Conservation (phyloP, 2,329 filamentous ascomycete genomes). For the Penicillium sp. region DNA sequence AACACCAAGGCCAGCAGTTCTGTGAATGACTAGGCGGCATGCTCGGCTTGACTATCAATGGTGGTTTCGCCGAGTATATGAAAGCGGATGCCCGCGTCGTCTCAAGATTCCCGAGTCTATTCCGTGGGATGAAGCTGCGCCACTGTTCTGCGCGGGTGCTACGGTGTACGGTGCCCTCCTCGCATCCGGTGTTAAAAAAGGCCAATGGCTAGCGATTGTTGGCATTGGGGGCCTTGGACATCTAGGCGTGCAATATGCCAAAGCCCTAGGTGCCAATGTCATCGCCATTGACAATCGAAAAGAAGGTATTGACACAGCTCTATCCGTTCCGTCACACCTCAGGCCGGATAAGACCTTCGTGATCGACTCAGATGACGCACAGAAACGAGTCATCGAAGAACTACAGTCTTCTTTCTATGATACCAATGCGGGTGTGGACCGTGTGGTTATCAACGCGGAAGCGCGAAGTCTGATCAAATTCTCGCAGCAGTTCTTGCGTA, state of each 20-base stretch:
- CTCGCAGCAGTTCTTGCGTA: slow-evolving; percentile 10
- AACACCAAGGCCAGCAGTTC: slow-evolving; percentile 21
- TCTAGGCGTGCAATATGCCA: slow-evolving; percentile 35
- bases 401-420: slow-evolving; percentile 13
- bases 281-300: slow-evolving; percentile 18
- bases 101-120: slow-evolving; percentile 24
- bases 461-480: slow-evolving; percentile 5
- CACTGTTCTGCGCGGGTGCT: slow-evolving; percentile 37
- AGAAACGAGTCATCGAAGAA: slow-evolving; percentile 9
- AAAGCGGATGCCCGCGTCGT: slow-evolving; percentile 32
- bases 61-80: slow-evolving; percentile 40
- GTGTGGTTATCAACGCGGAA: slow-evolving; percentile 10
- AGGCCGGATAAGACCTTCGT: slow-evolving; percentile 10
- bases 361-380: slow-evolving; percentile 12
- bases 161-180: slow-evolving; percentile 17
- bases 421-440: slow-evolving; percentile 10
- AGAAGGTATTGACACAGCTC: slow-evolving; percentile 3
- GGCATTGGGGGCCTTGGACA: slow-evolving; percentile 32
- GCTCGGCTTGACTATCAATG: slow-evolving; percentile 50
- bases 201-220: slow-evolving; percentile 30
- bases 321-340: slow-evolving; percentile 3
- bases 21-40: slow-evolving; percentile 29
- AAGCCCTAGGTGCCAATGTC: slow-evolving; percentile 23
- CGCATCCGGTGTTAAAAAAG: slow-evolving; percentile 20
- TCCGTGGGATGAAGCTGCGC: slow-evolving; percentile 31